Conservation (phyloP, 2,329 filamentous ascomycete species). For the Diaporthe citri region DNA sequence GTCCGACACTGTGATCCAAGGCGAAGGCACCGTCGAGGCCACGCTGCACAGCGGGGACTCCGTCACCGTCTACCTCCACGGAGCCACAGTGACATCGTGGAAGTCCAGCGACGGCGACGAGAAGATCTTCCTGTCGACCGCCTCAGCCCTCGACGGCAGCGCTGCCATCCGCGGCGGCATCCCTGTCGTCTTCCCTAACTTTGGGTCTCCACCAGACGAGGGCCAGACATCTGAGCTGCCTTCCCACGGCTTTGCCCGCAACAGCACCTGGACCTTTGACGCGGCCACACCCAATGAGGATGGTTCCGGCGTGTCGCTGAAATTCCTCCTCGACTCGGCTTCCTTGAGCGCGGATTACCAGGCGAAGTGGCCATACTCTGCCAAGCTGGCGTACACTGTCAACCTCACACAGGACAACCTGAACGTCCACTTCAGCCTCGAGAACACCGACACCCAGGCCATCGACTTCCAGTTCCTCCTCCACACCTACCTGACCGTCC, state of each 20-base stretch:
- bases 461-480: constrained; percentile 34
- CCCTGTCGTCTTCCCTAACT: constrained; percentile 31
- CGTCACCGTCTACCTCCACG: constrained; percentile 29
- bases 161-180: constrained; percentile 33
- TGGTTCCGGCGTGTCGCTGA: not conserved
- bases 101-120: constrained; percentile 32
- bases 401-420: constrained; percentile 28
- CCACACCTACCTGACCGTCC: constrained; percentile 32
- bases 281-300: constrained; percentile 8
- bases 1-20: constrained; percentile 5
- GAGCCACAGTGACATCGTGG: constrained; percentile 33
- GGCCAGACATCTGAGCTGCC: constrained; percentile 29
- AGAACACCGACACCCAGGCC: constrained; percentile 17
- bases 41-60: constrained; percentile 26
- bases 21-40: constrained; percentile 23
- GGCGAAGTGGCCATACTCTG: constrained; percentile 24
- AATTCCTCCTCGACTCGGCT: constrained; percentile 14
- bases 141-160: constrained; percentile 29
- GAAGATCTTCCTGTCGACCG: constrained; percentile 32
- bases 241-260: constrained; percentile 28
- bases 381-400: constrained; percentile 16
- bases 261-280: constrained; percentile 29
- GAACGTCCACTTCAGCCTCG: constrained; percentile 28
- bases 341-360: constrained; percentile 8
- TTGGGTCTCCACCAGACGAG: constrained; percentile 19